Evolutionary conservation across 2,329 filamentous ascomycete species (phyloP).

Genomic region (Apiospora phragmitis): DNA sequence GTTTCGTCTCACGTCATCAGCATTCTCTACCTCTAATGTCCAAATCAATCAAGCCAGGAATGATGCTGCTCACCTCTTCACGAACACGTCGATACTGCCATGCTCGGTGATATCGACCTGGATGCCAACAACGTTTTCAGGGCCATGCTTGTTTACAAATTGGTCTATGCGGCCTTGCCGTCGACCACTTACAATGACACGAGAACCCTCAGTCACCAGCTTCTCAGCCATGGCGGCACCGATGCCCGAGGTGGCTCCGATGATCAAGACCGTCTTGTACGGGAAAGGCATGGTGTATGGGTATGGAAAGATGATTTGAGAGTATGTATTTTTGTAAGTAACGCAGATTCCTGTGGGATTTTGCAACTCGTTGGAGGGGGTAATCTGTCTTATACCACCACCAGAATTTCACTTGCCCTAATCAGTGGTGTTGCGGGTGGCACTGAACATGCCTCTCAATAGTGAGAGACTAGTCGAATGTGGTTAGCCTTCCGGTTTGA

Average conservation of each 20-base stretch:
- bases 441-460: neutral
- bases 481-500: neutral
- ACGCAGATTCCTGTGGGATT: neutral
- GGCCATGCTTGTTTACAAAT: slow-evolving; percentile 42
- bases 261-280: slow-evolving; percentile 50
- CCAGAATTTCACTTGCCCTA: neutral
- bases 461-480: neutral
- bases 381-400: neutral
- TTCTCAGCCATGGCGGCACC: slow-evolving; percentile 42
- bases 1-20: slow-evolving; percentile 14
- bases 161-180: slow-evolving; percentile 46
- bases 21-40: no score
- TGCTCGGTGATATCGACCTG: slow-evolving; percentile 45
- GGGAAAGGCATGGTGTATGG: slow-evolving; percentile 41
- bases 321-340: neutral
- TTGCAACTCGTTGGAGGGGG: neutral
- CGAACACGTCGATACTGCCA: slow-evolving; percentile 35
- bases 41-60: no score
- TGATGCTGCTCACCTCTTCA: neutral
- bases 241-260: slow-evolving; percentile 54
- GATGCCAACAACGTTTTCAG: slow-evolving; percentile 31
- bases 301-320: neutral
- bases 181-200: slow-evolving; percentile 48
- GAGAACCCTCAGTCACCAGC: slow-evolving; percentile 37
- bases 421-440: neutral